Base-by-base conservation (phyloP, 345 rosid genomes). In the Passiflora organensis region DNA sequence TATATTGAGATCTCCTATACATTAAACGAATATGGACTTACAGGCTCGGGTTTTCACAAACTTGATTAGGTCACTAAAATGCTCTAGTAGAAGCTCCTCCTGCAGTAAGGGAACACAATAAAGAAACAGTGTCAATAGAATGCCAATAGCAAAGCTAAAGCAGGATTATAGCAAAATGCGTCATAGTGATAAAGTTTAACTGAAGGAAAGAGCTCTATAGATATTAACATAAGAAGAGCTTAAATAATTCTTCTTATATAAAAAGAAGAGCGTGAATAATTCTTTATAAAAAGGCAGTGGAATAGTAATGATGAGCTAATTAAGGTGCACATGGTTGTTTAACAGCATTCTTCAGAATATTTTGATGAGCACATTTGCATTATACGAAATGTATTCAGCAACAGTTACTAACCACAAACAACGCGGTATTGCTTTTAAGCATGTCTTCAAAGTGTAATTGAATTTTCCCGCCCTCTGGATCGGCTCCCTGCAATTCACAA, bases 11-110 rank as follows among this genome's bases (percentile, higher is more conserved):
- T 6, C 54, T 50, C 15, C n/a, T n/a, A 10, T 36, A 0, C 6
- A 14, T 17, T 5, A 52, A 15, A 28, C 11, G 38, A 42, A 49
- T 2, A 47, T 13, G 43, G 5, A 55, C 96, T 86, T 82, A 89
- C 99, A 86, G 37, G 82, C 95, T 56, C 95, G 79, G 55, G 71
- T 73, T 72, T 93, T 93, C 65, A 93, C 94, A 49, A 93, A 93
- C 77, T 84, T 93, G 54, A 93, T 93, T 45, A 93, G 71, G 63
- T 89, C 89, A 48, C 89, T 74, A 53, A 89, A 93, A 78, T 93
- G 99, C 75, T 93, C 99, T 58, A 82, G 48, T 22, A 93, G 77
- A 65, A 93, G 68, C 67, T 89, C 97, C 75, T 93, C 99, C 99
- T 93, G 87, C 77, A 65, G 9, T 38, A 13, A 11, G 46, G 39